Base-by-base conservation (phyloP, 2,329 filamentous ascomycete genomes). In the Pezicula carpinea region DNA sequence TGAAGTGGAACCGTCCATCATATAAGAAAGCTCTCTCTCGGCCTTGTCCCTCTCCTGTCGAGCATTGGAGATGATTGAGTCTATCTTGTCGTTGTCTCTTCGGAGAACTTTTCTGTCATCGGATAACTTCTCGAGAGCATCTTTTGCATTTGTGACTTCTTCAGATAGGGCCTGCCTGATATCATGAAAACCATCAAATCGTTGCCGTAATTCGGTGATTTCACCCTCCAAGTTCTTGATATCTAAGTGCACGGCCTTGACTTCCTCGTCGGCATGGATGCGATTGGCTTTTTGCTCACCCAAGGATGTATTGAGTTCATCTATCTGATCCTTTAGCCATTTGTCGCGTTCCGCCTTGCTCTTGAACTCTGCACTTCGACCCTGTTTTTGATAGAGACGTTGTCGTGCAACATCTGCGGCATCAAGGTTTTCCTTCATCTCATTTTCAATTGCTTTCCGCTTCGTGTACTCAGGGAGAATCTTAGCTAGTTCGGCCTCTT, bases 331-430 rank as follows among this genome's bases (percentile, higher is more conserved):
- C 51, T 81, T 82, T 42, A 99, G 73, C 75, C 82, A 96, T 31
- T 81, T 79, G 65, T 99, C 92, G 36, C 95, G 84, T 63, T 97
- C 89, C 7, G 80, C 79, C 71, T 96, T 96, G 65, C 82, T 95
- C 61, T 79, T 86, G 67, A 96, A 99, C 52, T 89, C 86, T 15
- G 87, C 85, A 55, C 87, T 90, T 39, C 92, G 85, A 36, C 86
- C 89, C 68, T 99, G 92, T 66, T 99, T 99, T 43, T 87, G 88
- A 62, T 95, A 89, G 6, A 99, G 77, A 32, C 91, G 83, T 54
- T 87, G 82, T 35, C 88, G 79, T 5, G 80, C 77, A 6, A 84
- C 84, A 59, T 95, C 87, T 0, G 86, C 86, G 42, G 86, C 76
- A 39, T 90, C 85, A 10, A 97, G 75, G 49, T 86, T 81, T 46